Evolutionary conservation across 495 filamentous ascomycete genomes (phyloP).

Genomic region (Penicillium simplicissimum): DNA sequence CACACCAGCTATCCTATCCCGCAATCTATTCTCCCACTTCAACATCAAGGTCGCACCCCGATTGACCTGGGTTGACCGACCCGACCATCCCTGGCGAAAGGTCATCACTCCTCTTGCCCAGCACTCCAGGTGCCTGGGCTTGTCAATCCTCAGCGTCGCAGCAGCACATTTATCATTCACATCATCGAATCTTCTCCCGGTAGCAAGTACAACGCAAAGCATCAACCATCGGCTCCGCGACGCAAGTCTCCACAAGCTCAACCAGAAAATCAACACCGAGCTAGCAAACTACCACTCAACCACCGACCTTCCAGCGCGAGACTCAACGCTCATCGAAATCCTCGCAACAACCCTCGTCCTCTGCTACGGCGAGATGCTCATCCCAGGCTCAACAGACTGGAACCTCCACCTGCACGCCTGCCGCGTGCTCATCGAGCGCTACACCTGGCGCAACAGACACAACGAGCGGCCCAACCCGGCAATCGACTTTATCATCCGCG

Average conservation of each 20-base stretch:
- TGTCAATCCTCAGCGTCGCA: constrained; percentile 8
- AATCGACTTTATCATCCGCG: constrained; percentile 5
- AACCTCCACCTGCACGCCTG: constrained; percentile 11
- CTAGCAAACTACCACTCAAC: neutral
- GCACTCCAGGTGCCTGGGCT: constrained; percentile 1
- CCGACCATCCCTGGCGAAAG: constrained; percentile 8
- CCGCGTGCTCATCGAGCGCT: constrained; percentile 6
- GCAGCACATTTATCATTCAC: constrained; percentile 10
- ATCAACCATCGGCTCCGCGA: constrained; percentile 7
- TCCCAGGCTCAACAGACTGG: constrained; percentile 13
- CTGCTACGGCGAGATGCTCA: constrained; percentile 14
- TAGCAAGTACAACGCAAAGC: neutral
- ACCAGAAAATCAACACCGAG: constrained; percentile 3
- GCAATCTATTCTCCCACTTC: constrained; percentile 6
- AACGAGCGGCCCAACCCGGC: neutral
- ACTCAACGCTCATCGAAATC: constrained; percentile 4
- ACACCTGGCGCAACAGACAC: constrained; percentile 3
- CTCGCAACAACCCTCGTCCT: constrained; percentile 12
- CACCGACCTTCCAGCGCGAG: neutral
- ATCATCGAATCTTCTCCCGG: neutral
- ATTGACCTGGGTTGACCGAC: constrained; percentile 8
- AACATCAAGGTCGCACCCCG: constrained; percentile 8
- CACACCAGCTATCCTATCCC: neutral
- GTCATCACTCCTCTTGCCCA: constrained; percentile 4
- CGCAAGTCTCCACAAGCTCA: constrained; percentile 3